Base-by-base conservation (phyloP, 345 rosid genomes). In the Psidium friedrichsthalianum region DNA sequence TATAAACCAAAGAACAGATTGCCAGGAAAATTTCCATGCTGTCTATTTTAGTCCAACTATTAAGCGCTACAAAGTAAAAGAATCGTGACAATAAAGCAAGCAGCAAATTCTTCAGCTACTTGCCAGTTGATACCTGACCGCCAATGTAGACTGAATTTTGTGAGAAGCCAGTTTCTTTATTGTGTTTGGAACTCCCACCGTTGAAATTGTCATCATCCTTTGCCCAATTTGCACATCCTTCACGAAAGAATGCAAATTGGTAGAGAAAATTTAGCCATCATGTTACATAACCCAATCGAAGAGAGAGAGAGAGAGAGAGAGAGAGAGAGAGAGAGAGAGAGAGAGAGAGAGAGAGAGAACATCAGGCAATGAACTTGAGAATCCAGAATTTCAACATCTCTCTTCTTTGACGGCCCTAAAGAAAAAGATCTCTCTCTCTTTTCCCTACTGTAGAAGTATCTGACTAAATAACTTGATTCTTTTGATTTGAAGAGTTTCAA, bases 101-200 rank as follows among this genome's bases (percentile, higher is more conserved):
- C 47, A 32, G 78, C 78, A 69, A 40, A 69, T 69, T 36, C 80
- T 69, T 69, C 80, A 69, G 47, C 47, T 36, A 36, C 80, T 69
- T 18, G 80, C 24, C 3, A 69, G 24, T 69, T 69, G 80, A 69
- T 76, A 95, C 99, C 98, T 96, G 89, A 97, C 92, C 15, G 99
- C 99, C 91, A 97, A 90, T 47, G 99, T 96, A 53, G 99, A 97
- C 89, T 96, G 99, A 86, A 97, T 98, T 86, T 97, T 97, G 88
- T 93, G 93, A 90, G 98, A 88, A 84, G 98, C 98, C 86, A 97
- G 95, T 90, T 89, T 97, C 88, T 92, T 94, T 76, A 97, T 94
- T 82, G 99, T 96, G 93, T 96, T 97, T 14, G 99, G 99, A 86
- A 96, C 99, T 83, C 99, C 99, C 78, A 97, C 99, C 2, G 98